These are phyloP conservation scores for Daldinia sp. DNA, from an alignment of 2,329 filamentous ascomycete species.

Conservation along the genomic window DNA sequence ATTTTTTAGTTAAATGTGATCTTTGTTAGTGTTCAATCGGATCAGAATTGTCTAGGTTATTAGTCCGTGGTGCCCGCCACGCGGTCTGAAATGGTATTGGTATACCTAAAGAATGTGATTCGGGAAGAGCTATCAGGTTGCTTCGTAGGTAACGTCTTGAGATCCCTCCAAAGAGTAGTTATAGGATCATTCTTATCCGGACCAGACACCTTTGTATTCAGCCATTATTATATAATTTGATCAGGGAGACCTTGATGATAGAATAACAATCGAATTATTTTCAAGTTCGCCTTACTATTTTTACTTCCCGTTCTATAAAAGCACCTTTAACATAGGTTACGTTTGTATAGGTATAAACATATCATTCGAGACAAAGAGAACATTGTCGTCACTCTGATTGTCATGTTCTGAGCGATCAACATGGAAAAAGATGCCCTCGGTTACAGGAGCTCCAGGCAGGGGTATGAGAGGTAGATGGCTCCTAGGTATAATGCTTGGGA, in stretches of 20 bases:
- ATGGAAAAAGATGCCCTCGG: too few relatives aligned
- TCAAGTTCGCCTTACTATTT: too few relatives aligned
- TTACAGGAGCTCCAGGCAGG: too few relatives aligned
- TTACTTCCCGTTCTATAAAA: too few relatives aligned
- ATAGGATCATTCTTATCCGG: not conserved
- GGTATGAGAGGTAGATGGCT: too few relatives aligned
- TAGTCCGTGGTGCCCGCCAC: slow-evolving; percentile 25
- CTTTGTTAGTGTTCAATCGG: not conserved
- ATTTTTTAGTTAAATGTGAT: not conserved
- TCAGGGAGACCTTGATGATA: not conserved
- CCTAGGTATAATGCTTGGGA: too few relatives aligned
- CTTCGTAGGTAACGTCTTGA: too few relatives aligned
- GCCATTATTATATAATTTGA: not conserved
- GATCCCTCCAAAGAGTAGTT: not conserved
- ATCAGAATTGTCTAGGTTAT: not conserved
- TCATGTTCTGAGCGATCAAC: too few relatives aligned
- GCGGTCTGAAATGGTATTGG: not conserved
- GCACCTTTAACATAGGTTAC: too few relatives aligned
- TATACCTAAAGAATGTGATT: slow-evolving; percentile 7
- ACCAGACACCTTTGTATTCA: not conserved
- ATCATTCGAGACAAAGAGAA: not conserved
- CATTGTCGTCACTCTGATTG: too few relatives aligned
- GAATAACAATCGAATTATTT: too few relatives aligned
- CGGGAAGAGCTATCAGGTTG: slow-evolving; percentile 1
- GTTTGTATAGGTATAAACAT: too few relatives aligned